Conservation (phyloP, 2,329 filamentous ascomycete genomes). For the Fusarium sp. region DNA sequence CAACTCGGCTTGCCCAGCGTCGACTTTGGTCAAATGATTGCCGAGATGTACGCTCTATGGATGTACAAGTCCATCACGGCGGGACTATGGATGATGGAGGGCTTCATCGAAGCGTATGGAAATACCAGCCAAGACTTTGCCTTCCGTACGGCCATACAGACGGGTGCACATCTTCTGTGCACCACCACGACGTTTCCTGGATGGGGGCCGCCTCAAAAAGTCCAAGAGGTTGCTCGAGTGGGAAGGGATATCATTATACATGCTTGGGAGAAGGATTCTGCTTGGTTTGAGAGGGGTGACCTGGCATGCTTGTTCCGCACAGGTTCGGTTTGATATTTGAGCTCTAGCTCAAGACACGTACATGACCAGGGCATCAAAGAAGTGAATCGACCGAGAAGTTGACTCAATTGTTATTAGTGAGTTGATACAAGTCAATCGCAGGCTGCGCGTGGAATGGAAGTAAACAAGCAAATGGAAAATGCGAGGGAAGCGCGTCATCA, state of each 20-base stretch:
- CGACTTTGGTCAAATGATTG: constrained; percentile 14
- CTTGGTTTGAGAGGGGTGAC: neutral
- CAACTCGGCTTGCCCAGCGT: neutral
- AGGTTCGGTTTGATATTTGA: neutral
- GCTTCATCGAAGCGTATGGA: constrained; percentile 3
- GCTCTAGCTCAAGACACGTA: neutral
- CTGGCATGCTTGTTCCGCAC: neutral
- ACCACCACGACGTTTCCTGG: neutral
- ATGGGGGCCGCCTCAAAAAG: neutral
- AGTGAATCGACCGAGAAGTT: neutral
- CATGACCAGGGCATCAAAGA: neutral
- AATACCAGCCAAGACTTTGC: neutral
- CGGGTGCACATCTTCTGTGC: constrained; percentile 3
- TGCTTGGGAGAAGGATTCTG: neutral
- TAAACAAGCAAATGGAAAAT: too few relatives aligned
- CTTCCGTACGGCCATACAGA: neutral
- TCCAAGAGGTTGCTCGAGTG: neutral
- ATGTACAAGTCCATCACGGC: constrained; percentile 2
- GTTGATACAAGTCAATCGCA: neutral
- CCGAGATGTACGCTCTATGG: constrained; percentile 16
- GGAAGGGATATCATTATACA: constrained; percentile 8
- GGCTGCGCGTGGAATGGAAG: too few relatives aligned
- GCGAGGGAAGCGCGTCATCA: too few relatives aligned
- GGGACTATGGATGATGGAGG: constrained; percentile 6
- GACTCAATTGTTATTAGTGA: neutral